Percentiles rank a stretch among this genome's conserved stretches.
These are phyloP conservation scores for Taphrina sp. DNA, from an alignment of 1,139 yeast genomes.

Conservation along the genomic window DNA sequence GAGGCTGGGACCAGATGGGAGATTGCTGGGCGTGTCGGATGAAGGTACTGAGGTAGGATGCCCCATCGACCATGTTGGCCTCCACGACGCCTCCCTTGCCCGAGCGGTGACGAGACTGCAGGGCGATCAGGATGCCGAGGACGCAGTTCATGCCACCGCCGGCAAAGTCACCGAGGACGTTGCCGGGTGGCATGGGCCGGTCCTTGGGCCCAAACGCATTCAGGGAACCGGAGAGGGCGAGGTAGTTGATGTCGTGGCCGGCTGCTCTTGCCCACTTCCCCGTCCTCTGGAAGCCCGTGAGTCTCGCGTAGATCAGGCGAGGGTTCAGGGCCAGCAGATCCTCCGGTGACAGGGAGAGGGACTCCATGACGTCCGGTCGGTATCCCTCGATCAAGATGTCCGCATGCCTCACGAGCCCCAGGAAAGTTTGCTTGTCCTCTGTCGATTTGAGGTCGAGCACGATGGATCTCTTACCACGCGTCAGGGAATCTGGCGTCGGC, in stretches of 20 bases:
- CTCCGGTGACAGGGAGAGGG: constrained; percentile 42
- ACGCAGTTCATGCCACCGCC: constrained; percentile 38
- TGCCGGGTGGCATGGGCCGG: constrained; percentile 25
- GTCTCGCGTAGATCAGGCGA: constrained; percentile 37
- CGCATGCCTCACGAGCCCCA: constrained; percentile 41
- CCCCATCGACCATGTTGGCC: constrained; percentile 39
- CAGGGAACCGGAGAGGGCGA: constrained; percentile 38
- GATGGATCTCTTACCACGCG: constrained; percentile 44
- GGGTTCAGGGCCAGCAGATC: constrained; percentile 27
- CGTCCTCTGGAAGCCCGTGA: constrained; percentile 38
- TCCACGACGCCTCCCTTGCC: constrained; percentile 35
- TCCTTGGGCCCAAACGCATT: constrained; percentile 19
- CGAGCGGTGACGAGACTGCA: constrained; percentile 30
- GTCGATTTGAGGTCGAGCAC: constrained; percentile 42
- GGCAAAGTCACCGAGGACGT: constrained; percentile 39
- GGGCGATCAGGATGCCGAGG: constrained; percentile 37
- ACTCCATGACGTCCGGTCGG: constrained; percentile 43
- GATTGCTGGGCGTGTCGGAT: constrained; percentile 35
- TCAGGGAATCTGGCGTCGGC: constrained; percentile 43
- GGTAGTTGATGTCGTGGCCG: constrained; percentile 39
- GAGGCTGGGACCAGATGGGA: constrained; percentile 25
- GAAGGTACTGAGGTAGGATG: constrained; percentile 37
- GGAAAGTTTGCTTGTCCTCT: constrained; percentile 40
- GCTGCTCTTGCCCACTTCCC: constrained; percentile 36
- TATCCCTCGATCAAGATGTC: constrained; percentile 45